Evolutionary conservation across 495 filamentous ascomycete species (phyloP), one percentile per base, ranked within the genome.

Genomic region (Hypoxylon perforatum): DNA sequence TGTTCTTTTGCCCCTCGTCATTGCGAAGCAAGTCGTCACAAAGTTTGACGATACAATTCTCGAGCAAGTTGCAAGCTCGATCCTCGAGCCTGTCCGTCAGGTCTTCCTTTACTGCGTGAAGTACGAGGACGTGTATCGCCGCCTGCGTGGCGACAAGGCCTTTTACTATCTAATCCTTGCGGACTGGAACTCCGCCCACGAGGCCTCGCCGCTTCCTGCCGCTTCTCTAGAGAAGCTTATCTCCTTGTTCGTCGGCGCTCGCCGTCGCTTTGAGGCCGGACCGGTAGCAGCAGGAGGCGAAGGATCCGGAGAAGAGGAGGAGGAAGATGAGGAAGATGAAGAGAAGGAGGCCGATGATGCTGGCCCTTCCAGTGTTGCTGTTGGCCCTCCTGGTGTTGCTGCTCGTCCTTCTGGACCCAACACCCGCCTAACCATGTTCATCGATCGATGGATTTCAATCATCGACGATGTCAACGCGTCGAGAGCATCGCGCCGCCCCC

Each of bases 151-250:
- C 1, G 44, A 61, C 8, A 17, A 52, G 15, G 44, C 66, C 3
- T 69, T 69, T 22, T 69, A 48, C 6, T 42, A 60, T 19, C 61
- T 69, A 11, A 22, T 69, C 21, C 36, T 65, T 3, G 46, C 54
- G 6, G 30, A 42, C 1, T 69, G 50, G 66, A 52, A 69, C 14
- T 8, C 50, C 4, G 53, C 18, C 2, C 25, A 46, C 19, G 17
- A 11, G 5, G 53, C 30, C 2, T 22, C 53, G n/a, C 65, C 54
- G 6, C 45, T 54, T 3, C 7, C 42, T 9, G 51, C 66, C 11
- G 22, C 6, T 5, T 33, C 35, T 6, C 50, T 65, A 22, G 33
- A 46, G 38, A 19, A 60, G 15, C 44, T 69, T 2, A 14, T 65
- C 45, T 19, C 47, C 33, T n/a, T 57, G 6, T 69, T 65, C 14